Percentiles rank a stretch among this genome's conserved stretches.
Conservation (phyloP, 331 rosid genomes). For the Arachis monticola region DNA sequence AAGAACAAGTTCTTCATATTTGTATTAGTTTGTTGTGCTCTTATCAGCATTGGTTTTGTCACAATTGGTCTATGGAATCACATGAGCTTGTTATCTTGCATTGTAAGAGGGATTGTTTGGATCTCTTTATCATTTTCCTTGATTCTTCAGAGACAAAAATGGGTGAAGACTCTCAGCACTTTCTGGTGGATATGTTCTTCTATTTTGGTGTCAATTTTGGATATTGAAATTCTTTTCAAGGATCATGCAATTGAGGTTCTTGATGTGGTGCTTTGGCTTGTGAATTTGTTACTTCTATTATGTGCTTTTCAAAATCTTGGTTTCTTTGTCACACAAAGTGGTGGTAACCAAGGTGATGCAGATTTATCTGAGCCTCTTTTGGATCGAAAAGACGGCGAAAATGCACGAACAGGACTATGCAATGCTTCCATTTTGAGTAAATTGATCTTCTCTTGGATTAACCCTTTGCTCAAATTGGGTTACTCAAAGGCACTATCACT, state of each 20-base stretch:
- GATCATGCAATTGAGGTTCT: slow-evolving; percentile 39
- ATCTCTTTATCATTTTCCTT: slow-evolving; percentile 52
- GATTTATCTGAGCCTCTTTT: slow-evolving; percentile 62
- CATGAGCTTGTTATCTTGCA: slow-evolving; percentile 39
- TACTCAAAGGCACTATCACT: slow-evolving; percentile 58
- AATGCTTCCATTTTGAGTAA: slow-evolving; percentile 53
- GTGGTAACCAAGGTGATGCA: neutral
- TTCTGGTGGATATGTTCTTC: slow-evolving; percentile 68
- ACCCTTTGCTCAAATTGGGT: slow-evolving; percentile 67
- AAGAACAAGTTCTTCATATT: slow-evolving; percentile 36
- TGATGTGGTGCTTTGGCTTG: slow-evolving; percentile 55
- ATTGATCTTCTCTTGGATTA: slow-evolving; percentile 74
- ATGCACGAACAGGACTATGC: slow-evolving; percentile 35
- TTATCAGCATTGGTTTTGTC: slow-evolving; percentile 51
- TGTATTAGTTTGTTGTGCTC: slow-evolving; percentile 55
- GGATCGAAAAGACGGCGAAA: slow-evolving; percentile 22
- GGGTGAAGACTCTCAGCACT: slow-evolving; percentile 46
- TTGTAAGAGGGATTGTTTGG: slow-evolving; percentile 53
- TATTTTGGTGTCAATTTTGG: slow-evolving; percentile 50
- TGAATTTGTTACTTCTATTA: slow-evolving; percentile 49
- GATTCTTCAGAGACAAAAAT: slow-evolving; percentile 52
- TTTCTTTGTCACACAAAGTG: slow-evolving; percentile 18
- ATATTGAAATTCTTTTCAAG: slow-evolving; percentile 47
- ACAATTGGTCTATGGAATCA: slow-evolving; percentile 42
- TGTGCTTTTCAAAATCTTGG: slow-evolving; percentile 56